Conservation (phyloP, 2,329 filamentous ascomycete genomes). For the Exophiala phaeomuriformis region DNA sequence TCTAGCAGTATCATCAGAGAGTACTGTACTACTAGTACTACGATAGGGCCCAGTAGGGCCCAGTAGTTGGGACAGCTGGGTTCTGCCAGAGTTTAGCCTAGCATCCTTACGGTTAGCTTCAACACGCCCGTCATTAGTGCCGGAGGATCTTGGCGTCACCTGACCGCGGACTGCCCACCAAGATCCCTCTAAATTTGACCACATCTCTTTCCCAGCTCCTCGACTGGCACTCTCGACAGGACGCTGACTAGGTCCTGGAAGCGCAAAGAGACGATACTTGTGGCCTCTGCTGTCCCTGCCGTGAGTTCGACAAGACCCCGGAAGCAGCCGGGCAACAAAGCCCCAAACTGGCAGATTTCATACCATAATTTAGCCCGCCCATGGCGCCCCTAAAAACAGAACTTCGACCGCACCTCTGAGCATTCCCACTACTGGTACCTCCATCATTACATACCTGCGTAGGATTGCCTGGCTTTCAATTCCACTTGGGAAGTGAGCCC, state of each 20-base stretch:
- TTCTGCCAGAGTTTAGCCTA: too few species aligned
- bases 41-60: too few species aligned
- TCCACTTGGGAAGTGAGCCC: background rate
- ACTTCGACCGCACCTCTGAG: too few species aligned
- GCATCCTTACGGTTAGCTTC: background rate
- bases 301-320: background rate
- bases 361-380: too few species aligned
- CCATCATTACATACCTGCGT: too few species aligned
- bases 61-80: too few species aligned
- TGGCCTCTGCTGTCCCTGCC: background rate
- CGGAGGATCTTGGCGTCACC: constrained; percentile 19
- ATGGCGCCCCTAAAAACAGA: too few species aligned
- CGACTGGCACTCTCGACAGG: background rate
- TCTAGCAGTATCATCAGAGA: too few species aligned
- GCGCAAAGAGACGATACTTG: background rate
- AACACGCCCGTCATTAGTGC: constrained; percentile 9
- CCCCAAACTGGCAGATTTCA: too few species aligned
- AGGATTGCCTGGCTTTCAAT: background rate
- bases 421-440: too few species aligned
- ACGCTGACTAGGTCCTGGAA: background rate
- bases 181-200: constrained; percentile 15
- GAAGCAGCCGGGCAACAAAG: too few species aligned
- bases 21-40: too few species aligned
- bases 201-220: constrained; percentile 13
- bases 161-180: constrained; percentile 6